Evolutionary conservation across 768 basidiomycete genomes (phyloP).

Genomic region (Termitomyces sp.): DNA sequence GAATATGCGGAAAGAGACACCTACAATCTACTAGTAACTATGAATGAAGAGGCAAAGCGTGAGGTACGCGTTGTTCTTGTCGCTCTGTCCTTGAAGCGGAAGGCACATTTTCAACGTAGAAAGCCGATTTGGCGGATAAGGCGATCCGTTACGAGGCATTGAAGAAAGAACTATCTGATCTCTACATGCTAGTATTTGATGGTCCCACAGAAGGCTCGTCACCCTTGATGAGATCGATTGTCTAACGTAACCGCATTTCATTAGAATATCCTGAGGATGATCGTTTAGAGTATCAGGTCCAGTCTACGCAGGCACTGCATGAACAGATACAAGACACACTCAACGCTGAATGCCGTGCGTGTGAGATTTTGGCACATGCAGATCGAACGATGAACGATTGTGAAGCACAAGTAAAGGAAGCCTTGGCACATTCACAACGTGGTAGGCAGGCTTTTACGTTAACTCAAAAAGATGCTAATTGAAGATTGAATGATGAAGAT

Average conservation of each 20-base stretch:
- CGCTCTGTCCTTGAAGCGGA: neutral
- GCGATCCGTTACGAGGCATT: slow-evolving; percentile 23
- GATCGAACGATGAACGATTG: slow-evolving; percentile 31
- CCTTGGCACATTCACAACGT: slow-evolving; percentile 37
- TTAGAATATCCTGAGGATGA: slow-evolving; percentile 45
- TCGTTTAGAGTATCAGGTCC: slow-evolving; percentile 35
- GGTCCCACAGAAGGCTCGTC: slow-evolving; percentile 38
- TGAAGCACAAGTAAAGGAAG: slow-evolving; percentile 31
- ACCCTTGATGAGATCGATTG: neutral
- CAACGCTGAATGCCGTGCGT: slow-evolving; percentile 38
- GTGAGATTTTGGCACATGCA: slow-evolving; percentile 36
- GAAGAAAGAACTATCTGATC: slow-evolving; percentile 33
- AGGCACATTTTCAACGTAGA: slow-evolving; percentile 18
- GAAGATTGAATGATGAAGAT: slow-evolving; percentile 24
- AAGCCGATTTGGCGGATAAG: slow-evolving; percentile 32
- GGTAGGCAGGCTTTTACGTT: slow-evolving; percentile 24
- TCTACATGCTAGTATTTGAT: slow-evolving; percentile 41
- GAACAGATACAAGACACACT: slow-evolving; percentile 33
- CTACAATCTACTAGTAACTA: slow-evolving; percentile 25
- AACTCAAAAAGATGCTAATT: neutral
- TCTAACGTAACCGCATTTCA: neutral
- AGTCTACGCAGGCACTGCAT: slow-evolving; percentile 28
- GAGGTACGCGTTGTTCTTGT: slow-evolving; percentile 27
- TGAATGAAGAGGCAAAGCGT: slow-evolving; percentile 31
- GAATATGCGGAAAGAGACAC: slow-evolving; percentile 37